Percentiles rank a stretch among this genome's conserved stretches.
Evolutionary conservation across 176 grass and related monocot genomes (phyloP).

Genomic region (Aegilops speltoides): DNA sequence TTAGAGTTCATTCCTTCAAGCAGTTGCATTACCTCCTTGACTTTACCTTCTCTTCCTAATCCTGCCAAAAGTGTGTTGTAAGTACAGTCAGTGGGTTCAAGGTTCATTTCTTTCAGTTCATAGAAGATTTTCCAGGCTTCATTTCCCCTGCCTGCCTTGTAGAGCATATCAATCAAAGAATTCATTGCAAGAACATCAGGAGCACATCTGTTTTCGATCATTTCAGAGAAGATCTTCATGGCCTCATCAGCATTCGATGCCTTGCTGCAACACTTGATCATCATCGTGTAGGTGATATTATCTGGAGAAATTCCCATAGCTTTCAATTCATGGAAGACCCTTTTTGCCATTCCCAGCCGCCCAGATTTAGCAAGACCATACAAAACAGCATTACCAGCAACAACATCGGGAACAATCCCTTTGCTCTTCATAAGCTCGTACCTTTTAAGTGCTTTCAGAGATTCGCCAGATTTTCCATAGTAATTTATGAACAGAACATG

Average conservation of each 20-base stretch:
- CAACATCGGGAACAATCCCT: slow-evolving; percentile 72
- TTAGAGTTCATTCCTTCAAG: slow-evolving; percentile 67
- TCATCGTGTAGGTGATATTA: slow-evolving; percentile 91
- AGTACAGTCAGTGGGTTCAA: slow-evolving; percentile 66
- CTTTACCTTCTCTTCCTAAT: slow-evolving; percentile 88
- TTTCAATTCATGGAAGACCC: slow-evolving; percentile 72
- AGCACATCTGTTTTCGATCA: slow-evolving; percentile 65
- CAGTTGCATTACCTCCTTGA: slow-evolving; percentile 60
- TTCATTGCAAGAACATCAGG: slow-evolving; percentile 76
- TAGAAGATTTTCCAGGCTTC: slow-evolving; percentile 86
- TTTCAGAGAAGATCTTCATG: slow-evolving; percentile 74
- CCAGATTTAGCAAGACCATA: slow-evolving; percentile 84
- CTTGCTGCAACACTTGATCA: slow-evolving; percentile 96
- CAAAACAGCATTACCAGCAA: slow-evolving; percentile 84
- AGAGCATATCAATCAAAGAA: slow-evolving; percentile 77
- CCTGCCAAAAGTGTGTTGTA: slow-evolving; percentile 88
- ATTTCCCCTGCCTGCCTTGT: slow-evolving; percentile 68
- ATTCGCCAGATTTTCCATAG: slow-evolving; percentile 76
- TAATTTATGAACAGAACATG: slow-evolving; percentile 94
- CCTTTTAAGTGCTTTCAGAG: slow-evolving; percentile 59
- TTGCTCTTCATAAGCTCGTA: slow-evolving; percentile 85
- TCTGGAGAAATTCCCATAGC: slow-evolving; percentile 69
- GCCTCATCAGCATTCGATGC: slow-evolving; percentile 70
- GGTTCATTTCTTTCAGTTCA: slow-evolving; percentile 68
- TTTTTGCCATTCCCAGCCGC: slow-evolving; percentile 72